These are phyloP conservation scores for Baorangia bicolor DNA, from an alignment of 768 basidiomycete species.

Conservation along the genomic window DNA sequence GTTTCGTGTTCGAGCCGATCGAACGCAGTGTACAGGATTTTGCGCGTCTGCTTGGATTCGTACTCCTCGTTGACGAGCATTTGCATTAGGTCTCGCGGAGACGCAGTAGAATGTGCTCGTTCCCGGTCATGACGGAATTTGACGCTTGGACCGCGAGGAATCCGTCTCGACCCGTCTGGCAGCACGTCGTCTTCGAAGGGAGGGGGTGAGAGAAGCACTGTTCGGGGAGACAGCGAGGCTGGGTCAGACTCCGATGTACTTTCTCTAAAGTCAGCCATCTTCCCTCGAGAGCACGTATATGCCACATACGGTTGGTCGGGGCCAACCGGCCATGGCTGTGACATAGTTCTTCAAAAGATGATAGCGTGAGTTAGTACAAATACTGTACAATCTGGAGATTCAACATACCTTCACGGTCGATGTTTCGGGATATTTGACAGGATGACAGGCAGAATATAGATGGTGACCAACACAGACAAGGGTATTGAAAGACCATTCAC, in stretches of 20 bases:
- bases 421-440: not conserved
- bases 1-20: constrained; percentile 40
- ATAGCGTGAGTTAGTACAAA: constrained; percentile 10
- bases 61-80: constrained; percentile 42
- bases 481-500: constrained; percentile 9
- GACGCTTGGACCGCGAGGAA: constrained; percentile 30
- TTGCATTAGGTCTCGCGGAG: constrained; percentile 30
- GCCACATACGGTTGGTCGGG: constrained; percentile 21
- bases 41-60: constrained; percentile 40
- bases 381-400: not conserved
- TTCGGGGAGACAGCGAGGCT: constrained; percentile 29
- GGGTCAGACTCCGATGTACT: constrained; percentile 27
- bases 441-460: not conserved
- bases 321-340: constrained; percentile 24
- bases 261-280: constrained; percentile 6
- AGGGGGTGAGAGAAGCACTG: constrained; percentile 27
- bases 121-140: constrained; percentile 37
- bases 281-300: not conserved
- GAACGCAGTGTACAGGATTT: constrained; percentile 35
- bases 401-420: constrained; percentile 3
- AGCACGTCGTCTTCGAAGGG: constrained; percentile 14
- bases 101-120: constrained; percentile 30
- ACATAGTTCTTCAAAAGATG: constrained; percentile 18
- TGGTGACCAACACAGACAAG: not conserved
- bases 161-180: not conserved